phyloP scores from a whole-genome alignment of 2,329 filamentous ascomycete species.

The Penicillium concentricum region DNA sequence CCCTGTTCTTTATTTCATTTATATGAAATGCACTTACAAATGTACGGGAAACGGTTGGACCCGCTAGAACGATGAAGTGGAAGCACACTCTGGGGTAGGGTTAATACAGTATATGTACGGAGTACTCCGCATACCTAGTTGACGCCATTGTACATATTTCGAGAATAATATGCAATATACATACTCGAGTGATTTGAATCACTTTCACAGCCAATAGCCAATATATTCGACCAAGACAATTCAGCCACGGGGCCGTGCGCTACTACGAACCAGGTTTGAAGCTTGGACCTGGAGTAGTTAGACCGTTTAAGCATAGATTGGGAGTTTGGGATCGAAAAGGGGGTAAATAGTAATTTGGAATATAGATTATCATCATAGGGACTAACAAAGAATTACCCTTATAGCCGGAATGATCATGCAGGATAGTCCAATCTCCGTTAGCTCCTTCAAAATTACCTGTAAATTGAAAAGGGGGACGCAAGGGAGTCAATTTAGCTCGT shows the following conservation, averaged over 20 bases:
- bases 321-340: background rate
- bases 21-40: background rate
- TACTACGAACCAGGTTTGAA: background rate
- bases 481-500: constrained; percentile 2
- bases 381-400: background rate
- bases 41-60: background rate
- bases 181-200: background rate
- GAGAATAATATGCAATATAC: background rate
- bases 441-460: background rate
- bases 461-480: background rate
- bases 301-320: background rate
- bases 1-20: constrained; percentile 2
- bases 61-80: background rate
- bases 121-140: background rate
- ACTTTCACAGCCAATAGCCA: background rate
- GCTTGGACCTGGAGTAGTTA: background rate
- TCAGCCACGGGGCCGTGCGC: constrained; percentile 7
- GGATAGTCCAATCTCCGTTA: constrained; percentile 6
- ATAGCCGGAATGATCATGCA: background rate
- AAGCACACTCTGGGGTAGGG: background rate
- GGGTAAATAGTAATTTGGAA: too few relatives aligned
- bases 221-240: background rate
- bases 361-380: background rate
- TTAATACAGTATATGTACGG: background rate
- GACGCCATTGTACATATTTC: background rate